phyloP scores from a whole-genome alignment of 2,329 filamentous ascomycete species.

The Sclerotinia subarctica region DNA sequence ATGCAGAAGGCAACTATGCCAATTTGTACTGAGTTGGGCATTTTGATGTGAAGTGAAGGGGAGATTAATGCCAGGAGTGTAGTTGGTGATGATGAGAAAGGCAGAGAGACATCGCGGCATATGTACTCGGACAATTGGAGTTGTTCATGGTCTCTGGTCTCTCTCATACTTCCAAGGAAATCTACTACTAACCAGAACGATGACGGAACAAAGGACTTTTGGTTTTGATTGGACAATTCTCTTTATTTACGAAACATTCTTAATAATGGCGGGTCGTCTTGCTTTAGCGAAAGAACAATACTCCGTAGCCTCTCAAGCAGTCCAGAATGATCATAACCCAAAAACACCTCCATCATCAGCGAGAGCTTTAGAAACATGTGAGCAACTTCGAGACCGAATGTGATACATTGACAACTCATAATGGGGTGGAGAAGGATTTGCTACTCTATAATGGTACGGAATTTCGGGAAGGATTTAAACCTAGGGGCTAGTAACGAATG shows the following conservation, averaged over 20 bases:
- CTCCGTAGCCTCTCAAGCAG: not conserved
- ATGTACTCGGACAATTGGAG: not conserved
- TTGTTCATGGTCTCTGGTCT: not conserved
- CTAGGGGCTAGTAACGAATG: not conserved
- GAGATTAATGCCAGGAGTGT: not conserved
- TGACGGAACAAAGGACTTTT: not conserved
- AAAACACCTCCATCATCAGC: not conserved
- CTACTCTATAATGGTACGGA: not conserved
- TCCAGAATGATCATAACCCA: not conserved
- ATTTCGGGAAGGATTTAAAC: not conserved
- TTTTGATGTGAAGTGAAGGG: not conserved
- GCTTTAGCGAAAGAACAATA: not conserved
- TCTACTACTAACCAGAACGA: not conserved
- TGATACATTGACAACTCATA: conserved; percentile 17
- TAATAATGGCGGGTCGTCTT: no score
- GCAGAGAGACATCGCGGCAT: not conserved
- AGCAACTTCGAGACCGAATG: not conserved
- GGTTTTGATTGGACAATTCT: not conserved
- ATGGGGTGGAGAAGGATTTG: conserved; percentile 16
- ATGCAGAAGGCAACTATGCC: conserved; percentile 14
- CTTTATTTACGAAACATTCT: not conserved
- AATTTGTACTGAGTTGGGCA: not conserved
- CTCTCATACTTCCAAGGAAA: not conserved
- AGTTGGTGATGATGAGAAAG: not conserved
- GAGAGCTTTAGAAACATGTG: not conserved